Evolutionary conservation across 495 filamentous ascomycete genomes (phyloP), one percentile per base, ranked within the genome.

Genomic region (Penicillium manginii): DNA sequence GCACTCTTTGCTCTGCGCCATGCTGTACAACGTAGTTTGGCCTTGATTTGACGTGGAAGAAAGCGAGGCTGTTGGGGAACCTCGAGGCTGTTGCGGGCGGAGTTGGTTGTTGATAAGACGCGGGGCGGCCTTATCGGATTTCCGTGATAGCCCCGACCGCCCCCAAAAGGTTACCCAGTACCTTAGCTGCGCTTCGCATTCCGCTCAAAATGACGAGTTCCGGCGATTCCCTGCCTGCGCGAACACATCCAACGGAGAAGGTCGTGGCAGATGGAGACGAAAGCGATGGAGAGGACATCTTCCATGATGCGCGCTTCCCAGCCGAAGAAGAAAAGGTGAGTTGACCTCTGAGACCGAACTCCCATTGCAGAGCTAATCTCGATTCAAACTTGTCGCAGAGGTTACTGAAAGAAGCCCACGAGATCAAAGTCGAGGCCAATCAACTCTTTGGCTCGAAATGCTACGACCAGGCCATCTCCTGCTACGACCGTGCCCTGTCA

Each of bases 401-500:
- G 23, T 81, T 96, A 40, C 67, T 96, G 29, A 70, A 79, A 31
- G 85, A 92, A 76, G 90, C 92, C 15, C 86, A 89, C 63, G 70
- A 83, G 9, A 87, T 88, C 57, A 96, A 97, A 75, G 63, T 81
- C 3, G 80, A 87, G 61, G 94, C 92, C 10, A 98, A 97, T 68
- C 63, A 80, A 18, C 79, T 92, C 22, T 98, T 96, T 72, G 75
- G 80, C 2, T 82, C 82, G 12, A 83, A 83, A 18, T 84, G 83
- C 54, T 96, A 90, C 76, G 84, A 88, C 62, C 86, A 89, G 64
- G 94, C 94, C n/a, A 90, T 97, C 63, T 86, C 88, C 69, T 87
- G 84, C 65, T 98, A 98, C 77, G 89, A 92, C 64, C 84, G 90
- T 57, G 94, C 94, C 21, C 79, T 97, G 2, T 81, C 87, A 31